Base-by-base conservation (phyloP, 2,329 filamentous ascomycete genomes). In the Cercospora sojina region DNA sequence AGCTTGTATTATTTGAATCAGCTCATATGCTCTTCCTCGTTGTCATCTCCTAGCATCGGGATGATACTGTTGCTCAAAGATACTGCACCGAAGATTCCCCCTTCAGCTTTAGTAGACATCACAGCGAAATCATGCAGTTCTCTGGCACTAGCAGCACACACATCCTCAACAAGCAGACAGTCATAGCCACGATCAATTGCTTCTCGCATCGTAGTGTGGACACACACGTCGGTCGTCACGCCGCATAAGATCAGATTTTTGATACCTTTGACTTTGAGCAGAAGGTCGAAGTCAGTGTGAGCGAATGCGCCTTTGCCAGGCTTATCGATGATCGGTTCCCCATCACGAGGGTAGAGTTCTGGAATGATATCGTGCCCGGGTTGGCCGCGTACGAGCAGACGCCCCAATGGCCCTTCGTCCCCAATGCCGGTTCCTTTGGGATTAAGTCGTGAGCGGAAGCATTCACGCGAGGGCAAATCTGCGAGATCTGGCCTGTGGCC, bases 331-430 rank as follows among this genome's bases (percentile, higher is more conserved):
- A 86, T 78, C 0, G 82, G 79, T 70, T 86, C 84, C 2, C 77
- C 77, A 1, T 76, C 74, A 16, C 81, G 63, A 13, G 84, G 84
- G 64, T 80, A 81, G 32, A 86, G 74, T 70, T 88, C 85, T 7
- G 81, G 77, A 18, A 88, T 81, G 31, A 83, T 86, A 56, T 85
- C 85, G 71, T 88, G 86, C 0, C 87, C 87, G 23, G 78, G 72
- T 70, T 88, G 84, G 0, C 87, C 86, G 20, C 86, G 83, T 25
- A 88, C 79, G 3, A 89, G 77, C 2, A 88, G 80, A n/a, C 83
- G 82, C 0, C 87, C 86, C 53, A 88, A 74, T 1, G 86, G 86
- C 0, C 86, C 86, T 13, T 68, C 75, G 10, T 82, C 80, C 3
- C 81, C 83, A 55, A 88, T 87, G 0, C 83, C 83, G n/a, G 84